Conservation (phyloP, 805 yeast genomes). For the Candida ascalaphidarum region DNA sequence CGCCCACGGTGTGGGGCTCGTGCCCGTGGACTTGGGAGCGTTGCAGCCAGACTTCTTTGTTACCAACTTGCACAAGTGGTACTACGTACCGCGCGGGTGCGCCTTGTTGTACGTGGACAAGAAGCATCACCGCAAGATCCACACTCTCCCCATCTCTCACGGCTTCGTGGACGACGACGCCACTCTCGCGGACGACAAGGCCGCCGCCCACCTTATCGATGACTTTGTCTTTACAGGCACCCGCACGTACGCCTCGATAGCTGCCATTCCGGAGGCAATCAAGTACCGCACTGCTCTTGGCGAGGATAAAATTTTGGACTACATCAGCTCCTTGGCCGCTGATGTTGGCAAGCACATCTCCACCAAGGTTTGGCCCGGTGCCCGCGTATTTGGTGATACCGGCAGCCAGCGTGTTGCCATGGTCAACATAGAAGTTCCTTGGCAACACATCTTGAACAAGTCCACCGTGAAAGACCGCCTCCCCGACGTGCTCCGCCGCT, state of each 20-base stretch:
- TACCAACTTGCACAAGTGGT: conserved; percentile 68
- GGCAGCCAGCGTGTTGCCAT: conserved; percentile 28
- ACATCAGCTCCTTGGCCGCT: conserved; percentile 38
- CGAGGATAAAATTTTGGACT: conserved; percentile 39
- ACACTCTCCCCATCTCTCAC: conserved; percentile 53
- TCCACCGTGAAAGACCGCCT: not conserved
- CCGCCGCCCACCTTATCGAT: conserved; percentile 23
- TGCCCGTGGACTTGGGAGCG: conserved; percentile 32
- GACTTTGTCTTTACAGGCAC: conserved; percentile 49
- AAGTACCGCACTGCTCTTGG: conserved; percentile 48
- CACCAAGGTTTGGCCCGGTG: conserved; percentile 32
- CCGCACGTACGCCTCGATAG: conserved; percentile 33
- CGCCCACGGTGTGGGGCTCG: conserved; percentile 59
- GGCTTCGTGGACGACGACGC: conserved; percentile 28
- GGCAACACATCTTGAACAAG: not conserved
- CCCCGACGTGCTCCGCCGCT: not conserved
- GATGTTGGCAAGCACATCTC: conserved; percentile 33
- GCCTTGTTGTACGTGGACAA: conserved; percentile 52
- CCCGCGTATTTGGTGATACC: conserved; percentile 25
- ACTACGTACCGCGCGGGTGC: conserved; percentile 46
- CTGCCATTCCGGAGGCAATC: conserved; percentile 40
- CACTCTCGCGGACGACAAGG: conserved; percentile 10
- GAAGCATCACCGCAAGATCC: conserved; percentile 40
- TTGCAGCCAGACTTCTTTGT: conserved; percentile 52
- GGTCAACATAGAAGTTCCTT: conserved; percentile 37